A percentile compares a stretch with the other conserved stretches of the same genome.
Evolutionary conservation across 2,329 filamentous ascomycete species (phyloP).

Genomic region (Exophiala aquamarina): DNA sequence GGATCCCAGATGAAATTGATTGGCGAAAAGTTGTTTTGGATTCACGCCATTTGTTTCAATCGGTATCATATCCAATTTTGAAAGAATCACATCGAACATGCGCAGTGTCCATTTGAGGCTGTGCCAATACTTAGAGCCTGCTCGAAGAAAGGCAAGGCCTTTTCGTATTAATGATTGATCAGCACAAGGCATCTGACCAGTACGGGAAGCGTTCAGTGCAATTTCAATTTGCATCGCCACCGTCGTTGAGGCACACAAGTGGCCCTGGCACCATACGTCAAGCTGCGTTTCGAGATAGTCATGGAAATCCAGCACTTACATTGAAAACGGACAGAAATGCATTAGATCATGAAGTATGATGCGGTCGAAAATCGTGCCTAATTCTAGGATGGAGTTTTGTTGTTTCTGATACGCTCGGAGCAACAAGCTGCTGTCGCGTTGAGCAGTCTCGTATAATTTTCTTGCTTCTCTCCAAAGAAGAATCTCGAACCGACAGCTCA

Average conservation of each 20-base stretch:
- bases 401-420: not conserved
- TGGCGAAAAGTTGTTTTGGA: too few species aligned
- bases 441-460: not conserved
- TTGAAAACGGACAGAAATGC: not conserved
- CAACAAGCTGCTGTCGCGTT: not conserved
- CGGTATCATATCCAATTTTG: not conserved
- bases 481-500: not conserved
- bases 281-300: not conserved
- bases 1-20: too few species aligned
- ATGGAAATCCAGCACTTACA: not conserved
- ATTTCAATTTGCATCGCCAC: conserved; percentile 1
- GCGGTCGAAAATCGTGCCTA: not conserved
- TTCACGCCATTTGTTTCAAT: too few species aligned
- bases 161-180: not conserved
- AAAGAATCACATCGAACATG: conserved; percentile 1
- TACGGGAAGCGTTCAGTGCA: not conserved
- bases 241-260: conserved; percentile 1
- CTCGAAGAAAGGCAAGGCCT: not conserved
- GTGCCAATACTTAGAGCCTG: not conserved
- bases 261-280: not conserved
- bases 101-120: not conserved
- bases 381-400: not conserved
- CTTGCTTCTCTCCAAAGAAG: not conserved
- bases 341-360: not conserved
- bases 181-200: too few species aligned